phyloP scores from a whole-genome alignment of 768 basidiomycete genomes.

The Pulveroboletus sp. region DNA sequence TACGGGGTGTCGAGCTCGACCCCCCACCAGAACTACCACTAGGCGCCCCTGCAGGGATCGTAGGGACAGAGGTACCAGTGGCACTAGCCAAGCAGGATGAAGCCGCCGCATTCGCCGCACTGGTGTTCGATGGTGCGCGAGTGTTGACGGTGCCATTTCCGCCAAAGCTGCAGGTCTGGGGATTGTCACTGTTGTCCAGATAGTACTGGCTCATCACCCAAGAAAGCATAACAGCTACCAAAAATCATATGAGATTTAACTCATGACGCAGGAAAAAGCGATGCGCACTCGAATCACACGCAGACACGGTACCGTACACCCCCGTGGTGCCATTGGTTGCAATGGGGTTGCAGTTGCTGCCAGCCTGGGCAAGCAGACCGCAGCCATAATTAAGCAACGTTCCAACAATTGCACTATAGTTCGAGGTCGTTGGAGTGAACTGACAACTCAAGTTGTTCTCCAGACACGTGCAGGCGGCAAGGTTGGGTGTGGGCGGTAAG shows the following conservation, averaged over 20 bases:
- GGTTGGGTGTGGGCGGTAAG: conserved; percentile 82
- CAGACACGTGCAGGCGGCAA: conserved; percentile 74
- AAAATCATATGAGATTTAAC: conserved; percentile 4
- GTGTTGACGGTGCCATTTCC: conserved; percentile 81
- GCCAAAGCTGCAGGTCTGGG: conserved; percentile 67
- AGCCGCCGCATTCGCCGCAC: conserved; percentile 51
- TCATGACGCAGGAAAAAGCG: not conserved
- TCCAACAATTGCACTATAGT: conserved; percentile 58
- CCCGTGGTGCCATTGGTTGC: conserved; percentile 69
- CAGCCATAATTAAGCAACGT: conserved; percentile 65
- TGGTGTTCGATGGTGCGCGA: conserved; percentile 43
- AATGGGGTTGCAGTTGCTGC: conserved; percentile 64
- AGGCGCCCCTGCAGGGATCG: conserved; percentile 35
- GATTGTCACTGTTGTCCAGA: conserved; percentile 52
- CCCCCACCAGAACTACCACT: conserved; percentile 11
- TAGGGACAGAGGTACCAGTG: conserved; percentile 59
- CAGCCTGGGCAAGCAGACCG: conserved; percentile 52
- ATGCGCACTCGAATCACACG: conserved; percentile 72
- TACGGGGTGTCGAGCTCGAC: conserved; percentile 21
- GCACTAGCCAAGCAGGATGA: conserved; percentile 66
- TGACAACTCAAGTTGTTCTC: conserved; percentile 63
- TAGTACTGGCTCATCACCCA: conserved; percentile 81
- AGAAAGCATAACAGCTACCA: conserved; percentile 67
- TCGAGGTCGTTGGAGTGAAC: conserved; percentile 60
- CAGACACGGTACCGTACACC: conserved; percentile 68